A percentile compares a stretch with the other conserved stretches of the same genome.
Conservation (phyloP, 345 rosid genomes). For the Bruguiera parviflora region DNA sequence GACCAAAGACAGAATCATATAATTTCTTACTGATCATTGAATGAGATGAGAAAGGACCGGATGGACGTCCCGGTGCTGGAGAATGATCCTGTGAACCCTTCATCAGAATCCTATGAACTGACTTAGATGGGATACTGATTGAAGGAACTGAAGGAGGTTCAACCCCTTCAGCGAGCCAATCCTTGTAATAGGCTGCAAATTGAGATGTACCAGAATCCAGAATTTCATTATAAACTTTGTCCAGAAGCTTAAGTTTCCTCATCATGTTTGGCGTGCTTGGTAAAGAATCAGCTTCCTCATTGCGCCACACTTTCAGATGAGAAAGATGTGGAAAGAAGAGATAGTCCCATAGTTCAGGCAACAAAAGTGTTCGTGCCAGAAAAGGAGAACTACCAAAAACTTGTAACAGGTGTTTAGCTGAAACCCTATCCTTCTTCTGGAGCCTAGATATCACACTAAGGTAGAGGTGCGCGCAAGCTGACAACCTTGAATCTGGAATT, state of each 20-base stretch:
- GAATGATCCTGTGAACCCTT: constrained; percentile 30
- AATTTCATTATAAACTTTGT: constrained; percentile 50
- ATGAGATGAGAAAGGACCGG: constrained; percentile 31
- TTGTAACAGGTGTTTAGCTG: constrained; percentile 60
- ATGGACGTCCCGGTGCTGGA: constrained; percentile 29
- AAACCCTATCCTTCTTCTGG: constrained; percentile 51
- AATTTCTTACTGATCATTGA: constrained; percentile 37
- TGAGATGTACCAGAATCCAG: constrained; percentile 57
- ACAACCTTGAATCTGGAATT: constrained; percentile 42
- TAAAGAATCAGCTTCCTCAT: constrained; percentile 49
- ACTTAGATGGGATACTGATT: constrained; percentile 37
- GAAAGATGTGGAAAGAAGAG: constrained; percentile 64
- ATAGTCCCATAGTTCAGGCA: constrained; percentile 59
- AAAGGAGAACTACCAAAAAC: constrained; percentile 59
- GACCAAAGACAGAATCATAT: constrained; percentile 42
- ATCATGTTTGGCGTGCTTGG: constrained; percentile 28
- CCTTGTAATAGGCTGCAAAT: constrained; percentile 62
- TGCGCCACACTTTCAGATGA: constrained; percentile 54
- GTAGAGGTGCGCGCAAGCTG: constrained; percentile 64
- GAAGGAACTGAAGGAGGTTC: constrained; percentile 57
- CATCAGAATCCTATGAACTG: constrained; percentile 25
- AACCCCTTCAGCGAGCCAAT: constrained; percentile 55
- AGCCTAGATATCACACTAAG: constrained; percentile 53
- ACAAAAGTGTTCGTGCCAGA: constrained; percentile 44
- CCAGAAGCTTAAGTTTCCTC: constrained; percentile 48